Conservation (phyloP, 1,284 basidiomycete genomes). For the Austroboletus novae-zelandiae region DNA sequence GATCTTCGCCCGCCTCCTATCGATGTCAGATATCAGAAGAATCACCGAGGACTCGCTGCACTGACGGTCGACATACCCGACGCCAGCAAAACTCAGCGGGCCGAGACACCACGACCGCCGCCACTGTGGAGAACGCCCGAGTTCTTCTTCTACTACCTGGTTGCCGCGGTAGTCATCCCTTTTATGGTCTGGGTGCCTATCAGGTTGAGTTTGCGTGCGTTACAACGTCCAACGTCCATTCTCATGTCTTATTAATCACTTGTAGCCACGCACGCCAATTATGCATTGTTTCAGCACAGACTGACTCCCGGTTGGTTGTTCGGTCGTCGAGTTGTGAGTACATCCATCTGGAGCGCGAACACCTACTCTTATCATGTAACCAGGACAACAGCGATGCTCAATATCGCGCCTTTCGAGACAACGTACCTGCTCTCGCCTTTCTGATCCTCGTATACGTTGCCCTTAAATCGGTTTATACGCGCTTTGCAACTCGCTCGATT, state of each 20-base stretch:
- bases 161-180: constrained; percentile 65
- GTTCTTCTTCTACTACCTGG: constrained; percentile 76
- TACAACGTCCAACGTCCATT: neutral
- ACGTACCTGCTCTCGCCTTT: constrained; percentile 58
- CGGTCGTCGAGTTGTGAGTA: constrained; percentile 62
- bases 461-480: constrained; percentile 46
- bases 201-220: constrained; percentile 73
- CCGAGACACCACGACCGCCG: constrained; percentile 30
- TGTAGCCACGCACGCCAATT: constrained; percentile 75
- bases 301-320: constrained; percentile 72
- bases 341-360: neutral
- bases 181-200: constrained; percentile 82
- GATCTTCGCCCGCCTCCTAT: constrained; percentile 20
- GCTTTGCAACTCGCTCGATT: constrained; percentile 24
- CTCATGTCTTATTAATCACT: constrained; percentile 2
- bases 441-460: constrained; percentile 49
- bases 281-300: constrained; percentile 53
- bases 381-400: constrained; percentile 87
- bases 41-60: constrained; percentile 34
- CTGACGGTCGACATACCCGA: constrained; percentile 51
- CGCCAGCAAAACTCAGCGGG: constrained; percentile 28
- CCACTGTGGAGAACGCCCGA: constrained; percentile 81
- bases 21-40: neutral
- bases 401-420: constrained; percentile 80
- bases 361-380: neutral